A percentile compares a stretch with the other conserved stretches of the same genome.
Evolutionary conservation across 345 rosid species (phyloP).

Genomic region (Jatropha curcas): DNA sequence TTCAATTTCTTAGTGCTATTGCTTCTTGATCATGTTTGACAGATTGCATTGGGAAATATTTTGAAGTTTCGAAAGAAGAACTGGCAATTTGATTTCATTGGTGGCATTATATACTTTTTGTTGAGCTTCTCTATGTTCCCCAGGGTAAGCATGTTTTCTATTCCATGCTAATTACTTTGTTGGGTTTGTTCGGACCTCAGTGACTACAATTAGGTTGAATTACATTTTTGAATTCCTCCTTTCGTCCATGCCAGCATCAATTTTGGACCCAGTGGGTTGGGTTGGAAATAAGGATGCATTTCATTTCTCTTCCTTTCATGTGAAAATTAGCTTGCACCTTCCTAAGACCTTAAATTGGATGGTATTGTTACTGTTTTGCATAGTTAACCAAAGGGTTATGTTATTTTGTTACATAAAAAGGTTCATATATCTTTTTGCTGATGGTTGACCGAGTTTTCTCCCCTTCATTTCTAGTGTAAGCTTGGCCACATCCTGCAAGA

Average conservation of each 20-base stretch:
- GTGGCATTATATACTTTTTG: conserved; percentile 91
- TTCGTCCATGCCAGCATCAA: neutral
- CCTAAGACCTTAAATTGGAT: neutral
- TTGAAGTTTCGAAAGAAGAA: conserved; percentile 98
- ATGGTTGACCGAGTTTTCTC: conserved; percentile 25
- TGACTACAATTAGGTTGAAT: neutral
- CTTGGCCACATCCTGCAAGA: conserved; percentile 81
- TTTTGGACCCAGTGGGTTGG: neutral
- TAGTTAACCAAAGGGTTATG: neutral
- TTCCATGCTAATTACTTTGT: conserved; percentile 13
- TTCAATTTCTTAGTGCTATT: neutral
- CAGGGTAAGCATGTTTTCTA: conserved; percentile 53
- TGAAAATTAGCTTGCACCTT: conserved; percentile 9
- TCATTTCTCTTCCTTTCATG: neutral
- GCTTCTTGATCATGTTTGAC: conserved; percentile 26
- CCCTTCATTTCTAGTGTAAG: conserved; percentile 68
- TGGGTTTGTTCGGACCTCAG: conserved; percentile 5
- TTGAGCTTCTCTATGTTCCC: conserved; percentile 92
- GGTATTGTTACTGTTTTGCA: neutral
- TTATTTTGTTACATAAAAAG: neutral
- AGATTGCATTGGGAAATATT: conserved; percentile 99
- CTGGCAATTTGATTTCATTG: conserved; percentile 98
- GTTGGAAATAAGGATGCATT: neutral
- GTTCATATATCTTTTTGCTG: neutral
- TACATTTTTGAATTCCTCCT: neutral